Percentiles rank a stretch among this genome's conserved stretches.
These are phyloP conservation scores for Cydonia oblonga DNA, from an alignment of 331 rosid species.

Conservation along the genomic window DNA sequence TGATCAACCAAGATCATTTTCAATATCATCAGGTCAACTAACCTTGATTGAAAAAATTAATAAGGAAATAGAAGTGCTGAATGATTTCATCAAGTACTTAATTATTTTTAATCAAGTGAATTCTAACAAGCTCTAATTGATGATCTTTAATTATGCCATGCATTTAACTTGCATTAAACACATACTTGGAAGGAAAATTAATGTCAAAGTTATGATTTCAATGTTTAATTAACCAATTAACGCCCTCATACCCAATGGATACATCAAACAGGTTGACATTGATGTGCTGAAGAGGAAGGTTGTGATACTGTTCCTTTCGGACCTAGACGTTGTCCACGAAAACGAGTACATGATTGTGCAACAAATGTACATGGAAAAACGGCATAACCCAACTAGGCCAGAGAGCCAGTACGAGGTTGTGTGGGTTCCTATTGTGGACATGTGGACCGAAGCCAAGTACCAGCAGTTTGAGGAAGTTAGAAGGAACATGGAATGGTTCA, in stretches of 20 bases:
- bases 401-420: constrained; percentile 47
- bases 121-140: background rate
- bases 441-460: constrained; percentile 17
- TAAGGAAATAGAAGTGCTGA: background rate
- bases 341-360: constrained; percentile 28
- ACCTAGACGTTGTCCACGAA: constrained; percentile 18
- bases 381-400: constrained; percentile 10
- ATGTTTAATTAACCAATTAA: background rate
- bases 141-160: background rate
- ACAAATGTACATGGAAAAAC: constrained; percentile 40
- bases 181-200: background rate
- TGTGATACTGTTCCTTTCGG: constrained; percentile 46
- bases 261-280: constrained; percentile 29
- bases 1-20: background rate
- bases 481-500: constrained; percentile 28
- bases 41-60: background rate
- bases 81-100: background rate
- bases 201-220: background rate
- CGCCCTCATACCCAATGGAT: background rate
- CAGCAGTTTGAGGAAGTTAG: constrained; percentile 20
- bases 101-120: background rate
- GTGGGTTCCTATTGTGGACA: constrained; percentile 51
- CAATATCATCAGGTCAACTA: constrained; percentile 1
- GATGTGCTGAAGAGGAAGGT: constrained; percentile 39
- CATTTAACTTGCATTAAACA: background rate